Conservation (phyloP, 2,329 filamentous ascomycete species). For the Thermoascus crustaceus region DNA sequence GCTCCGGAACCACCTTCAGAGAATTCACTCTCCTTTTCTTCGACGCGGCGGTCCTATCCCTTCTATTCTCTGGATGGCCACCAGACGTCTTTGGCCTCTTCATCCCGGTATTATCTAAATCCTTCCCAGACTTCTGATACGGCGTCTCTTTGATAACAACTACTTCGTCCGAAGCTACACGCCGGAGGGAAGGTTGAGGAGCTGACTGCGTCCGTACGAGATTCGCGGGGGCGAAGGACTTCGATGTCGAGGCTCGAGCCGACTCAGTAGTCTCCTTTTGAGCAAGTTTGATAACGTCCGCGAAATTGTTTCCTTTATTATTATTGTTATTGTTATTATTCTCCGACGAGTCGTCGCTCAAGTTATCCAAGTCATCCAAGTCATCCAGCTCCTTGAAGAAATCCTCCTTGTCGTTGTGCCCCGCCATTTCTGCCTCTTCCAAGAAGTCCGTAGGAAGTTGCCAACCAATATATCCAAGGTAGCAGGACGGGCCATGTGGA, state of each 20-base stretch:
- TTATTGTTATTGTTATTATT: too few relatives aligned
- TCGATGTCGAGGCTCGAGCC: neutral
- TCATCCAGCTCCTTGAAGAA: conserved; percentile 31
- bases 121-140: neutral
- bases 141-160: conserved; percentile 2
- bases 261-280: neutral
- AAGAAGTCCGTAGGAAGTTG: neutral
- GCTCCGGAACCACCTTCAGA: conserved; percentile 43
- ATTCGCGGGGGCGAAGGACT: neutral
- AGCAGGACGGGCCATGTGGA: conserved; percentile 10
- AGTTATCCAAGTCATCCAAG: conserved; percentile 23
- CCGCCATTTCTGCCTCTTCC: conserved; percentile 13
- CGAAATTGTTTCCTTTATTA: conserved; percentile 15
- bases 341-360: conserved; percentile 19
- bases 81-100: neutral
- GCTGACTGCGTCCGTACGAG: neutral
- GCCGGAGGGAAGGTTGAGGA: neutral
- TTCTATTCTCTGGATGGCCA: neutral
- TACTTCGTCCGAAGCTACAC: neutral
- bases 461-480: neutral
- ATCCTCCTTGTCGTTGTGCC: conserved; percentile 19
- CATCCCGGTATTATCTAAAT: neutral
- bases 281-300: conserved; percentile 9
- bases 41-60: neutral
- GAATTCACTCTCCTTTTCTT: conserved; percentile 23